A percentile compares a stretch with the other conserved stretches of the same genome.
Evolutionary conservation across 2,329 filamentous ascomycete species (phyloP).

Genomic region (Exophiala viscosa): DNA sequence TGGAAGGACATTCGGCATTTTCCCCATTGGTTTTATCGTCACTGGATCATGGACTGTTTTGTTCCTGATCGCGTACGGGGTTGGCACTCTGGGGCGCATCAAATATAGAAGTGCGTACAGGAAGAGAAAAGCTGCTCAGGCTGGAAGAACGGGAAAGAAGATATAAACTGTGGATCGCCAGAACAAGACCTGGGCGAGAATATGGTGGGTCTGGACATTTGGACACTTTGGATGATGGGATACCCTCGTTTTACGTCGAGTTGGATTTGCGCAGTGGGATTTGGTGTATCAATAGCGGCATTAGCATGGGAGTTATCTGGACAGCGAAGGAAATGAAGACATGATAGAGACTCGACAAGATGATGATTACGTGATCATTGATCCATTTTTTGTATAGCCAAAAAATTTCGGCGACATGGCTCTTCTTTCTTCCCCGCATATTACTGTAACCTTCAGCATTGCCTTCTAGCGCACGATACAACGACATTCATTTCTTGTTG

Average conservation of each 20-base stretch:
- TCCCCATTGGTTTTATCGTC: conserved; percentile 34
- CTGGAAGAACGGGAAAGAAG: conserved; percentile 20
- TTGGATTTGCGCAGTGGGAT: background rate
- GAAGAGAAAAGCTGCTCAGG: conserved; percentile 25
- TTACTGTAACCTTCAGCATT: too few species aligned
- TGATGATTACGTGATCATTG: too few species aligned
- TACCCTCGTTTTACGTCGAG: conserved; percentile 16
- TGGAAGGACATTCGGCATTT: conserved; percentile 33
- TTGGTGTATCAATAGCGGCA: conserved; percentile 7
- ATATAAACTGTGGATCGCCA: conserved; percentile 11
- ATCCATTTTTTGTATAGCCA: too few species aligned
- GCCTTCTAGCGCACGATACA: too few species aligned
- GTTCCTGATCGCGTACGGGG: conserved; percentile 33
- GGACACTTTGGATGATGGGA: conserved; percentile 1
- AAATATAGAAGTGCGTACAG: conserved; percentile 35
- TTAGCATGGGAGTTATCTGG: background rate
- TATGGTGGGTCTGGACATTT: background rate
- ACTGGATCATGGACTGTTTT: conserved; percentile 34
- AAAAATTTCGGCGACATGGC: too few species aligned
- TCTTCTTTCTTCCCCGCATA: too few species aligned
- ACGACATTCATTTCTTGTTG: too few species aligned
- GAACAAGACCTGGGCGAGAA: background rate
- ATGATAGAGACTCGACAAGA: too few species aligned
- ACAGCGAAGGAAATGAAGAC: background rate
- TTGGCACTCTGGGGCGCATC: conserved; percentile 34